Base-by-base conservation (phyloP, 106 monocot genomes). In the Dioscorea zingiberensis region DNA sequence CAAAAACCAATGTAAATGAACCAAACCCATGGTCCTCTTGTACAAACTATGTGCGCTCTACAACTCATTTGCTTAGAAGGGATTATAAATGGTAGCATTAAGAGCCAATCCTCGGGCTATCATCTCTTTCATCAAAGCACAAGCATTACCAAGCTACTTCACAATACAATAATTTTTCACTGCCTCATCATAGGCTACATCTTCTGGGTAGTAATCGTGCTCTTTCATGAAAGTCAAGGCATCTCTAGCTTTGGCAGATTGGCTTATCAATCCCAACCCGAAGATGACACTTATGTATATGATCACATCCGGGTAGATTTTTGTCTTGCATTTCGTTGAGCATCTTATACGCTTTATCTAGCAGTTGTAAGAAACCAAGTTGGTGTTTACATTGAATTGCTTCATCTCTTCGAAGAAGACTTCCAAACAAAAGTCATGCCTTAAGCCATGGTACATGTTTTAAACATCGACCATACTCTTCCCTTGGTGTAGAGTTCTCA, bases 131-230 rank as follows among this genome's bases (percentile, higher is more conserved):
- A 95, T 68, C 78, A 95, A 21, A 32, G 54, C 46, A 29, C 87
- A 87, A 1, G 87, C 91, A 45, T 85, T 69, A 0, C 71, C 67
- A 13, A 94, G 60, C 71, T 90, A 65, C 82, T 88, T 95, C 2
- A 91, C 87, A 15, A 91, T 95, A 66, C 91, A 91, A 64, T 63
- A 95, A 60, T 94, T 94, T 29, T 90, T 55, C 1, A 94, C 85
- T 13, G 83, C 87, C 0, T 90, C 90, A 58, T 94, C 90, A 64
- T 90, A 90, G 4, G 94, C 90, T 3, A 91, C 83, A 1, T 59
- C 80, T 47, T 95, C 94, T 0, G 87, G 94, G 47, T 76, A 65
- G 70, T 82, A 87, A 6, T 91, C 85, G 2, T 51, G 45, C 76
- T 91, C 94, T 59, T 68, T 83, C 94, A 95, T 95, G 19, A 91